Base-by-base conservation (phyloP, 495 filamentous ascomycete species). In the Jackrogersella multiformis region DNA sequence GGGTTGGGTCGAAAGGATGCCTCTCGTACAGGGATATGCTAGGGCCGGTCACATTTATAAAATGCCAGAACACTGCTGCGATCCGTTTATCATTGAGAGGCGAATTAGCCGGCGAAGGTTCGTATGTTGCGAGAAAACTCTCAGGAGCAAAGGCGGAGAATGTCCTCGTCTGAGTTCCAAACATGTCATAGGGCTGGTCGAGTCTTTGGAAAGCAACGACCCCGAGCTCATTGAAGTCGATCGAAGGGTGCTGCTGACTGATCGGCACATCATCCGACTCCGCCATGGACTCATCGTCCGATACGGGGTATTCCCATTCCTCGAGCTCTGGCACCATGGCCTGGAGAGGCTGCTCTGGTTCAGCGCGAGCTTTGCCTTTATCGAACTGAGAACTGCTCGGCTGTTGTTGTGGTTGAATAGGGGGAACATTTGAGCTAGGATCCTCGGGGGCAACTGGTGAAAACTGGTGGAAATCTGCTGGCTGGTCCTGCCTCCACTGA, bases 21-120 rank as follows among this genome's bases (percentile, higher is more conserved):
- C 95, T 84, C 74, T 98, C 94, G 66, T 91, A 97, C 21, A 97
- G 84, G 1, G 94, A 96, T 64, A 98, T 83, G 66, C 85, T 90
- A 1, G 94, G 93, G 0, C 90, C 95, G 1, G 93, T 97, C 6
- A 94, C 89, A 68, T 92, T 89, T 23, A 97, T 87, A 75, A 97
- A 99, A 78, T 98, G 93, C 72, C 89, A 89, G 74, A 98, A 99
- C 13, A 97, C 87, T 30, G 90, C 86, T 8, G 93, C 93, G 0
- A 92, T 96, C 57, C 89, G 88, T 2, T 87, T 84, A 71, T 98
- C 93, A 69, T 88, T 91, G 21, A 97, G 78, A 4, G 94, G 95
- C 32, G 92, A 93, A 2, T 89, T 92, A 16, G 85, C 81, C 21
- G 88, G 84, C 3, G 90, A 88, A 4, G 93, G 90, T 13, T 82